Conservation (phyloP, 2,329 filamentous ascomycete genomes). For the Exophiala alcalophila region DNA sequence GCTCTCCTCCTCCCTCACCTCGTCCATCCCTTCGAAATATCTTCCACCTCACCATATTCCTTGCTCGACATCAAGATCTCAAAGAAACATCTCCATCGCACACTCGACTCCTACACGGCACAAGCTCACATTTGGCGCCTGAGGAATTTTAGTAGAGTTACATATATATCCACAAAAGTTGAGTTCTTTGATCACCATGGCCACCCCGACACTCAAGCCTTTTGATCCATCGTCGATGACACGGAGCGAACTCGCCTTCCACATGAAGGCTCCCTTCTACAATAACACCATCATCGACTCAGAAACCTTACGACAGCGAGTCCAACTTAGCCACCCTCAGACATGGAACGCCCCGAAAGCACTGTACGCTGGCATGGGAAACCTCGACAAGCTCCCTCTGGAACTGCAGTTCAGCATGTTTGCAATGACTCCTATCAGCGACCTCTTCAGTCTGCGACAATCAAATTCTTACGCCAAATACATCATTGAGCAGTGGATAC, state of each 20-base stretch:
- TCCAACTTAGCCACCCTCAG: conserved; percentile 1
- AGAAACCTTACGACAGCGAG: conserved; percentile 1
- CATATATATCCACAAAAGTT: no score
- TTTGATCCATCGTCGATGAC: background rate
- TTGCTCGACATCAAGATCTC: no score
- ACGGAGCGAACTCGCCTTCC: conserved; percentile 2
- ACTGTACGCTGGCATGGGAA: conserved; percentile 1
- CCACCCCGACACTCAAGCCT: background rate
- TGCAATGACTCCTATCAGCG: conserved; percentile 2
- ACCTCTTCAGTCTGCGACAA: conserved; percentile 6
- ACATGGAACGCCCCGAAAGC: conserved; percentile 4
- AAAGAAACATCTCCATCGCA: no score
- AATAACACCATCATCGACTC: conserved; percentile 10
- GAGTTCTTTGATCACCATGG: no score
- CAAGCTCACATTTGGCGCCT: no score
- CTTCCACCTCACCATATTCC: no score
- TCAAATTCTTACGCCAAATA: conserved; percentile 10
- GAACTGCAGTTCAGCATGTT: conserved; percentile 11
- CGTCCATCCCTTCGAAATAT: no score
- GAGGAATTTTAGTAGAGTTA: no score
- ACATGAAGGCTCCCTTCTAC: conserved; percentile 9
- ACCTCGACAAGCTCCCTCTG: conserved; percentile 8
- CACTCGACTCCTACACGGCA: no score
- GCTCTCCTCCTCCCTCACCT: no score
- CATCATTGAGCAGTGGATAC: conserved; percentile 15